Evolutionary conservation across 768 basidiomycete genomes (phyloP).

Genomic region (Saitozyma podzolica): DNA sequence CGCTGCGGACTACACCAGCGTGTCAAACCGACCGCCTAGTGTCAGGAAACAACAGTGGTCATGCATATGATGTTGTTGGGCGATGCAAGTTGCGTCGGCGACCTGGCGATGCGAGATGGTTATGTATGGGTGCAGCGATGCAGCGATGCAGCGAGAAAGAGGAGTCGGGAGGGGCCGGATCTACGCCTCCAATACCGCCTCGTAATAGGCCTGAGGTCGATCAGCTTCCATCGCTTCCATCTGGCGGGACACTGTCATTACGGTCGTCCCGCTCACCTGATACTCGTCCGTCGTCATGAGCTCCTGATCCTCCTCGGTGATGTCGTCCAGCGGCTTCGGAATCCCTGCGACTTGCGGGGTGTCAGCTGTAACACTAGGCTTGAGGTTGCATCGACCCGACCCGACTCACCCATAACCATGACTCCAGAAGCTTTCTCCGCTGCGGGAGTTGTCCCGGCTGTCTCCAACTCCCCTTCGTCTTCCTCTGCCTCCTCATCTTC

Average conservation of each 20-base stretch:
- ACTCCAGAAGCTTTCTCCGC: conserved; percentile 1
- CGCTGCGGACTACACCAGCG: no score
- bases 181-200: conserved; percentile 11
- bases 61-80: background rate
- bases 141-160: background rate
- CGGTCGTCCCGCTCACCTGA: conserved; percentile 53
- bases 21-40: no score
- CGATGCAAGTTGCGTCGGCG: background rate
- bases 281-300: conserved; percentile 93
- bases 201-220: conserved; percentile 17
- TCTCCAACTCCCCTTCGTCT: conserved; percentile 14
- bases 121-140: background rate
- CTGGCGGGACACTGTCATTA: background rate
- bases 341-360: conserved; percentile 64
- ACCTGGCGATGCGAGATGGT: background rate
- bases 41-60: no score
- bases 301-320: conserved; percentile 91
- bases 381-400: background rate
- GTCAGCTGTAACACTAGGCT: conserved; percentile 3
- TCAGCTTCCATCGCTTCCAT: background rate
- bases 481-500: conserved; percentile 18
- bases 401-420: conserved; percentile 30
- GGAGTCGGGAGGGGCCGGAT: background rate
- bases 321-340: conserved; percentile 69
- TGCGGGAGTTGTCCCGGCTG: background rate